Conservation (phyloP, 345 rosid genomes). For the Eucalyptus tenuipes region DNA sequence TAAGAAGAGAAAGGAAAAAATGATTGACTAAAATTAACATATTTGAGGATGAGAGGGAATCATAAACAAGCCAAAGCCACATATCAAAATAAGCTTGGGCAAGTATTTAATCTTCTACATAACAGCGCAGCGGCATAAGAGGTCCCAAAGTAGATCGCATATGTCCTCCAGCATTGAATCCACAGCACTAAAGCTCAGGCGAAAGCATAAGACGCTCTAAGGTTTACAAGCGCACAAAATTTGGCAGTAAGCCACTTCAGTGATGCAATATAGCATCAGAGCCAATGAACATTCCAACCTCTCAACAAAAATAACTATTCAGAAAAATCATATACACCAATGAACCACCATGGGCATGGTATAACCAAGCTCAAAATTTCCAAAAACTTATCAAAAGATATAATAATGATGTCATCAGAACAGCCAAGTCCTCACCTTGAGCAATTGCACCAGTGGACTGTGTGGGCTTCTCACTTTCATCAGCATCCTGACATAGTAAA, state of each 20-base stretch:
- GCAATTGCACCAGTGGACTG: conserved; percentile 6
- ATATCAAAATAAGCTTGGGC: not conserved
- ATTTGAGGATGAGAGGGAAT: not conserved
- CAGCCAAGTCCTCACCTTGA: not conserved
- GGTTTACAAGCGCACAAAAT: not conserved
- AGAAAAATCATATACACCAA: not conserved
- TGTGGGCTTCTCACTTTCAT: conserved; percentile 8
- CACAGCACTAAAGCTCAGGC: not conserved
- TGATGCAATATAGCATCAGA: not conserved
- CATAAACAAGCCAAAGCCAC: not conserved
- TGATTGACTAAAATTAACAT: not conserved
- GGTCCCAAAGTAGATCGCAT: not conserved
- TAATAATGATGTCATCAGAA: not conserved
- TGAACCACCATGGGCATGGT: not conserved
- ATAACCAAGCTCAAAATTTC: not conserved
- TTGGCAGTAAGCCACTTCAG: not conserved
- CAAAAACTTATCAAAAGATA: not conserved
- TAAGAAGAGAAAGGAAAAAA: not conserved
- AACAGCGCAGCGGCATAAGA: not conserved
- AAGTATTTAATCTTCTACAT: not conserved
- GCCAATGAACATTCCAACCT: not conserved
- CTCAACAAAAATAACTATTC: not conserved
- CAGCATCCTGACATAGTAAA: conserved; percentile 32
- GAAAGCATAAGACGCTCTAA: not conserved
- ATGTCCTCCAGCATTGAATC: not conserved